Evolutionary conservation across 139 green algal genomes (phyloP).

Genomic region (Micractinium conductrix): DNA sequence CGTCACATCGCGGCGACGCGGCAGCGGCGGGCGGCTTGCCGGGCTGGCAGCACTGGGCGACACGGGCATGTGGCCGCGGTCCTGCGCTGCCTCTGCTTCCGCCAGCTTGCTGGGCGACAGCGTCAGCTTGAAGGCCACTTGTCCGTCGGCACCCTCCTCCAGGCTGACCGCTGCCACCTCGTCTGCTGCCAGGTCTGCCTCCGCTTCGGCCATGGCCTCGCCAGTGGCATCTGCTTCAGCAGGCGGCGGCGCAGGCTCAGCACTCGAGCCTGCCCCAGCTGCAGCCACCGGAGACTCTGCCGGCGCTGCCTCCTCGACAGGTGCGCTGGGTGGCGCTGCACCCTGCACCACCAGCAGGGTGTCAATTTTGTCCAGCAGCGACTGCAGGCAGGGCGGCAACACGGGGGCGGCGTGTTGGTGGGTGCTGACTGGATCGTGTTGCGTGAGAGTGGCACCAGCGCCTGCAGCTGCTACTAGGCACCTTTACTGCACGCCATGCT

Average conservation of each 20-base stretch:
- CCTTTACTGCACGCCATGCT: no score
- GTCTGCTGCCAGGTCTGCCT: not conserved
- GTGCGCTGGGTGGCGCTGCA: not conserved
- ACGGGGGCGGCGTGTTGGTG: no score
- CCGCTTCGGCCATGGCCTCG: not conserved
- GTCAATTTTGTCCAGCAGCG: constrained; percentile 40
- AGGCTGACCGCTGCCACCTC: constrained; percentile 22
- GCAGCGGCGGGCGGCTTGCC: not conserved
- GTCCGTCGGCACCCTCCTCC: constrained; percentile 18
- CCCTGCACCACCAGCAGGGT: constrained; percentile 16
- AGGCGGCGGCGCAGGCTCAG: not conserved
- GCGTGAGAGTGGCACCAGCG: no score
- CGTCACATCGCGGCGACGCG: not conserved
- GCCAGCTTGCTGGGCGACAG: constrained; percentile 21
- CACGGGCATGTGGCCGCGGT: constrained; percentile 30
- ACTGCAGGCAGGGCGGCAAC: constrained; percentile 27
- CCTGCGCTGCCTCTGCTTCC: not conserved
- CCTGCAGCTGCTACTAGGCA: no score
- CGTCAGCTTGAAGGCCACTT: constrained; percentile 21
- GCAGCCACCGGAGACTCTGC: not conserved
- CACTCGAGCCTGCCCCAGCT: no score
- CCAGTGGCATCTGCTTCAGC: not conserved
- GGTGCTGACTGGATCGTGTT: no score
- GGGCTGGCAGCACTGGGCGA: not conserved
- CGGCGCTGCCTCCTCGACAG: not conserved